Percentiles rank a stretch among this genome's conserved stretches.
These are phyloP conservation scores for Daucus carota DNA, from an alignment of 129 eudicot species.

Conservation along the genomic window DH1_v3.0 NC_030382.2:58966001-58966500, in stretches of 20 bases:
- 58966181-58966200: neutral
- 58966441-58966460: no score
- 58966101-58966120: neutral
- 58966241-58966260: neutral
- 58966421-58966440: neutral
- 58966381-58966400: no score
- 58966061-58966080: neutral
- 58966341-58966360: neutral
- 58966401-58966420: no score
- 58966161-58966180: neutral
- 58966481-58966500: no score
- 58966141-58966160: neutral
- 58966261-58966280: neutral
- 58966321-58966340: neutral
- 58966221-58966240: neutral
- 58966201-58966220: neutral
- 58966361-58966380: neutral
- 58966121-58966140: neutral
- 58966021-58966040: conserved; percentile 9
- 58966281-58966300: neutral
- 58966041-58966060: neutral
- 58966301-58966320: neutral
- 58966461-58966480: no score
- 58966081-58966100: no score
- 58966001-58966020: conserved; percentile 83